Percentiles rank a stretch among this genome's conserved stretches.
Evolutionary conservation across 495 filamentous ascomycete genomes (phyloP).

Genomic region (Penicillium coprophilum): DNA sequence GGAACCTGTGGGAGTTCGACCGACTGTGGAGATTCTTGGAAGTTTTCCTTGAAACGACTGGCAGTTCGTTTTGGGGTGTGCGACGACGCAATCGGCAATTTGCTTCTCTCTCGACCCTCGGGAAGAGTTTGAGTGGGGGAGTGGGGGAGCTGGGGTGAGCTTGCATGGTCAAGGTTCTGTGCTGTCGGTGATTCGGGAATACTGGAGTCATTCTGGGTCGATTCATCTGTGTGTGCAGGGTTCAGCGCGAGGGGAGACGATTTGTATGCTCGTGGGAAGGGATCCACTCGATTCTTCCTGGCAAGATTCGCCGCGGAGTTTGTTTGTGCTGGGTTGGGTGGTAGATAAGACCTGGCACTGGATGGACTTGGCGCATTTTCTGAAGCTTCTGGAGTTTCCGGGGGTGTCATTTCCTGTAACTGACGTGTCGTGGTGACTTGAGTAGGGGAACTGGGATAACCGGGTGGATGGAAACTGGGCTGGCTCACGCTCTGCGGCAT

Average conservation of each 20-base stretch:
- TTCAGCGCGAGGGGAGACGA: slow-evolving; percentile 38
- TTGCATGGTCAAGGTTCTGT: background rate
- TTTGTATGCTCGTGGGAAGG: slow-evolving; percentile 26
- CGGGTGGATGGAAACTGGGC: background rate
- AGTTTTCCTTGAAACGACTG: slow-evolving; percentile 13
- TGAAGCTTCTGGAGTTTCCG: background rate
- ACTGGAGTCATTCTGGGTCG: background rate
- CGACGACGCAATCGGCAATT: background rate
- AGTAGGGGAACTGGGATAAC: background rate
- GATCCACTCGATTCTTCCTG: slow-evolving; percentile 13
- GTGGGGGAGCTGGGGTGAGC: background rate
- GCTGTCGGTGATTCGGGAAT: background rate
- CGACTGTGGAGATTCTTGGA: background rate
- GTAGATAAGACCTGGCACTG: background rate
- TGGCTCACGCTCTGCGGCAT: slow-evolving; percentile 6
- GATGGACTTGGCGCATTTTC: background rate
- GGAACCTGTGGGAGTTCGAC: slow-evolving; percentile 6
- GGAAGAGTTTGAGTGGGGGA: background rate
- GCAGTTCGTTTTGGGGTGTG: background rate
- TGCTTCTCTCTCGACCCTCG: slow-evolving; percentile 14
- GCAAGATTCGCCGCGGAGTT: slow-evolving; percentile 4
- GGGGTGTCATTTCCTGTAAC: slow-evolving; percentile 1
- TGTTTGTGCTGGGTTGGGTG: background rate
- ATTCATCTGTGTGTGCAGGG: slow-evolving; percentile 17
- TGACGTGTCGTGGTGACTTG: slow-evolving; percentile 11